Percentiles rank a stretch among this genome's conserved stretches.
phyloP scores from a whole-genome alignment of 2,329 filamentous ascomycete genomes.

The Calonectria hongkongensis region DNA sequence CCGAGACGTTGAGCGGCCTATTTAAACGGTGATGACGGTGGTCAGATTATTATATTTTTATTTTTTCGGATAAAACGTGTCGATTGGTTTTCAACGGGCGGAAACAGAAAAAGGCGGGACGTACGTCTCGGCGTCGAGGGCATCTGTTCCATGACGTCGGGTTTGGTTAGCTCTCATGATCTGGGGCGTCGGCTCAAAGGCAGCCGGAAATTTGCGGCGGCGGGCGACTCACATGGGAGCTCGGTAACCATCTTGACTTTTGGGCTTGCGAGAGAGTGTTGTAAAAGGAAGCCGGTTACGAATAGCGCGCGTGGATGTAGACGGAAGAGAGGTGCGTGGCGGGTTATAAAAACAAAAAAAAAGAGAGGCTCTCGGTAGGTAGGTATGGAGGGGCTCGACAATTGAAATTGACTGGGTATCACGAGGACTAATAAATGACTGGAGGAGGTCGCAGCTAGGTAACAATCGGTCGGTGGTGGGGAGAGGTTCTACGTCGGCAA shows the following conservation, averaged over 20 bases:
- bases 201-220: constrained; percentile 42
- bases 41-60: constrained; percentile 23
- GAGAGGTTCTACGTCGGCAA: constrained; percentile 20
- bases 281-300: too few species aligned
- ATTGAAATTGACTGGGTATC: constrained; percentile 27
- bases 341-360: neutral
- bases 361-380: neutral
- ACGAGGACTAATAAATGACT: constrained; percentile 23
- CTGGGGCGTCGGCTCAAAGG: constrained; percentile 30
- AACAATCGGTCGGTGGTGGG: constrained; percentile 25
- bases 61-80: constrained; percentile 9
- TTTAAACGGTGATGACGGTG: constrained; percentile 38
- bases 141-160: constrained; percentile 75
- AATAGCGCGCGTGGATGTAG: too few species aligned
- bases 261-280: constrained; percentile 17
- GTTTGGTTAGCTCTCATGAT: constrained; percentile 41
- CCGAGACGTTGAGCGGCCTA: constrained; percentile 91
- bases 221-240: constrained; percentile 66
- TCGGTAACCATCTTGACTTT: constrained; percentile 66
- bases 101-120: constrained; percentile 51
- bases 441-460: constrained; percentile 4
- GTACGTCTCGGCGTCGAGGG: constrained; percentile 96
- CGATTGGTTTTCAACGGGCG: neutral
- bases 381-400: constrained; percentile 1
- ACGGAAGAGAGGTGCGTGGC: neutral